phyloP scores from a whole-genome alignment of 768 basidiomycete species.

The Solioccasus polychromus region DNA sequence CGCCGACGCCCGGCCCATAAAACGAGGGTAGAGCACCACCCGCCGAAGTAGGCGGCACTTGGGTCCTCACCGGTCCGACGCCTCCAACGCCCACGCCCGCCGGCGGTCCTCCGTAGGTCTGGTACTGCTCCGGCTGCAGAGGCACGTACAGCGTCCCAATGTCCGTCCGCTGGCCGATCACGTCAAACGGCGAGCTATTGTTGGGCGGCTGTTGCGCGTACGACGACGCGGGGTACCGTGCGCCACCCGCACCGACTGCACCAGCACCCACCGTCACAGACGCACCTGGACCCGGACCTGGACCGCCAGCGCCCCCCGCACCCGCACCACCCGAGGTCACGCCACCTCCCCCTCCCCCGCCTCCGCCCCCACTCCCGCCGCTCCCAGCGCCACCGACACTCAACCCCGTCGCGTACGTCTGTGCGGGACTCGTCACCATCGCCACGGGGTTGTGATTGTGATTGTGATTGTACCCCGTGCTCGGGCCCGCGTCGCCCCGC shows the following conservation, averaged over 20 bases:
- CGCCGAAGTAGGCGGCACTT: constrained; percentile 27
- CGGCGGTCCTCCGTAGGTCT: constrained; percentile 42
- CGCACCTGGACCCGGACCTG: too few species aligned
- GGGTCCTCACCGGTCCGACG: constrained; percentile 35
- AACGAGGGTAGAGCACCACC: constrained; percentile 50
- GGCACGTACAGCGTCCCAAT: constrained; percentile 73
- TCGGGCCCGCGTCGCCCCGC: constrained; percentile 42
- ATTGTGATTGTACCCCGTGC: constrained; percentile 44
- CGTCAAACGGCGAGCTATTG: constrained; percentile 52
- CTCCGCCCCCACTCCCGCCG: not conserved
- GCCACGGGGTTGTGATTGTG: too few species aligned
- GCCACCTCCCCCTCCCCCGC: not conserved
- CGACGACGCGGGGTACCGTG: constrained; percentile 60
- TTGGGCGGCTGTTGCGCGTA: constrained; percentile 45
- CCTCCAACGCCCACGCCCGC: constrained; percentile 26
- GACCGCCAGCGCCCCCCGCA: too few species aligned
- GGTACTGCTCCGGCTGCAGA: constrained; percentile 80
- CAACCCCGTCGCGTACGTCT: constrained; percentile 54
- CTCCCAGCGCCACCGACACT: not conserved
- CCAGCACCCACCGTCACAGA: too few species aligned
- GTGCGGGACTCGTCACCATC: constrained; percentile 73
- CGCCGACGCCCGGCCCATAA: constrained; percentile 63
- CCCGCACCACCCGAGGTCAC: constrained; percentile 3
- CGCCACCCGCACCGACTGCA: too few species aligned
- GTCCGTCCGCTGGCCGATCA: constrained; percentile 61